Conservation (phyloP, 140 eudicot species). For the Anethum foeniculum region DNA sequence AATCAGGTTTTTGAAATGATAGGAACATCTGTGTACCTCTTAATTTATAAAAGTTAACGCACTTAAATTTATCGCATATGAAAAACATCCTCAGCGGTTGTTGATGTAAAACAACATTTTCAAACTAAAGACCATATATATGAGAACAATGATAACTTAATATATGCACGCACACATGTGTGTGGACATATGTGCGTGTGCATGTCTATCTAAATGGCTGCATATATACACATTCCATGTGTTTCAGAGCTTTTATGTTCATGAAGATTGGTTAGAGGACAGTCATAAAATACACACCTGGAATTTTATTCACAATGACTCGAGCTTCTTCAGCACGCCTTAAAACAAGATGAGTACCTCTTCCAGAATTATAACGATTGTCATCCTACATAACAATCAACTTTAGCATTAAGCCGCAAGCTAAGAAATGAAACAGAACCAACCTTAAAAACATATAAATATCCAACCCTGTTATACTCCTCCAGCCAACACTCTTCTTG, state of each 20-base stretch:
- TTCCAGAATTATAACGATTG: conserved; percentile 63
- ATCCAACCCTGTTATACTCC: conserved; percentile 66
- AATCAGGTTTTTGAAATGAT: neutral
- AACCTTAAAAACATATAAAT: too few species aligned
- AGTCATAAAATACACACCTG: conserved; percentile 38
- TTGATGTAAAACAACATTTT: neutral
- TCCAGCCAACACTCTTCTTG: conserved; percentile 87
- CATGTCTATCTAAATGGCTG: neutral
- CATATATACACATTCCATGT: neutral
- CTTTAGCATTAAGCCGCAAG: conserved; percentile 3
- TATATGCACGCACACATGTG: neutral
- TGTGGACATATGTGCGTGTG: neutral
- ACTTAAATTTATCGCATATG: neutral
- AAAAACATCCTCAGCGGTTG: neutral
- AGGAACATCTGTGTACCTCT: neutral
- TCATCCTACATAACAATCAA: conserved; percentile 42
- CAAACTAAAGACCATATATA: neutral
- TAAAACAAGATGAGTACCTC: conserved; percentile 63
- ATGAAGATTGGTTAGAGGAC: neutral
- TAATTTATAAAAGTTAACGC: too few species aligned
- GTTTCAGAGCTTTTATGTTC: neutral
- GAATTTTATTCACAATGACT: conserved; percentile 52
- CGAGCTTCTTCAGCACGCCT: conserved; percentile 88
- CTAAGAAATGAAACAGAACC: neutral
- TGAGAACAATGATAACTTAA: neutral